A percentile compares a stretch with the other conserved stretches of the same genome.
phyloP scores from a whole-genome alignment of 1,139 yeast genomes.

The Yamadazyma conglobata region DNA sequence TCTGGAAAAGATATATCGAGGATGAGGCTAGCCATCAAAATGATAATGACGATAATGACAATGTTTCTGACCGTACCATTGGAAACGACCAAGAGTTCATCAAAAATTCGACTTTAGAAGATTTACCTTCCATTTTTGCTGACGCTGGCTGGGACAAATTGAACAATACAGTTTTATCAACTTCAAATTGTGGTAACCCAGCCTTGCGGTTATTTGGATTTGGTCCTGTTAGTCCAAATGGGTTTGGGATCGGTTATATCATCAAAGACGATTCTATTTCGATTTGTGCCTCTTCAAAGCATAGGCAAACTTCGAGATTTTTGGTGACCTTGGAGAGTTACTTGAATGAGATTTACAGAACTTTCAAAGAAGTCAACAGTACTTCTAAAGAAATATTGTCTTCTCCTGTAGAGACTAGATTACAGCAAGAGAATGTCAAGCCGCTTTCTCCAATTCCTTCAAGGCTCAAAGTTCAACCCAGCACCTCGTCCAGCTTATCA shows the following conservation, averaged over 20 bases:
- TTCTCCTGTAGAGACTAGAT: conserved; percentile 15
- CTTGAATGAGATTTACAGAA: conserved; percentile 57
- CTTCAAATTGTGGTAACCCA: conserved; percentile 70
- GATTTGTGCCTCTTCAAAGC: conserved; percentile 85
- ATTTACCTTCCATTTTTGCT: conserved; percentile 54
- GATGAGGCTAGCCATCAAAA: conserved; percentile 15
- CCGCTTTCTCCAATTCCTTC: conserved; percentile 1
- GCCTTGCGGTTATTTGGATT: conserved; percentile 84
- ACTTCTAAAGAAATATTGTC: conserved; percentile 14
- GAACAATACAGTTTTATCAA: conserved; percentile 49
- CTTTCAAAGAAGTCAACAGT: conserved; percentile 44
- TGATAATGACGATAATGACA: conserved; percentile 13
- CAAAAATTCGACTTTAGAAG: conserved; percentile 18
- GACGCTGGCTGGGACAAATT: conserved; percentile 66
- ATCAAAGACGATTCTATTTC: conserved; percentile 82
- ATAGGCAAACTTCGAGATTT: conserved; percentile 83
- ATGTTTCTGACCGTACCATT: conserved; percentile 23
- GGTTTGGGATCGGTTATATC: conserved; percentile 89
- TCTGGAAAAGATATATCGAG: conserved; percentile 73
- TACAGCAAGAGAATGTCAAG: conserved; percentile 2
- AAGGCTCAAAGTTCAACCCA: conserved; percentile 12
- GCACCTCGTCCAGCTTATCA: conserved; percentile 19
- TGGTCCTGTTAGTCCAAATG: conserved; percentile 88
- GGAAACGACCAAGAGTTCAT: conserved; percentile 15
- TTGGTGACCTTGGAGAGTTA: conserved; percentile 71